Evolutionary conservation across 2,329 filamentous ascomycete genomes (phyloP), one percentile per base, ranked within the genome.

Genomic region (Pseudophaeomoniella oleicola): DNA sequence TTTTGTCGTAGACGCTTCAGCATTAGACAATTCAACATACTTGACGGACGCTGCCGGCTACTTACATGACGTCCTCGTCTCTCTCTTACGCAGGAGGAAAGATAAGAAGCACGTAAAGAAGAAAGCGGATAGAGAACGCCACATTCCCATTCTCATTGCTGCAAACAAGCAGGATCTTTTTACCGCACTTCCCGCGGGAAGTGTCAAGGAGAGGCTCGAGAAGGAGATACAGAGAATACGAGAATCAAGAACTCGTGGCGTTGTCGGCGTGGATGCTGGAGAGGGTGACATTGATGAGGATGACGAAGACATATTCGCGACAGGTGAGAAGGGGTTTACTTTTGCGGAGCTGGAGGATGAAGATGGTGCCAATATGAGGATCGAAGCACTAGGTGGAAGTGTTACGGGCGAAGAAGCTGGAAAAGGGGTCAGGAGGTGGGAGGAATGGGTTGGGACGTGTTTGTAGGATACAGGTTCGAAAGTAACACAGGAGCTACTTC

Each of bases 161-260:
- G 87, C 86, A 37, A 98, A 96, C 60, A 98, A 98, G 68, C 72
- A 86, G 53, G 90, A 98, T 56, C 68, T 98, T 1, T 98, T 98
- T 55, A 94, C 90, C 0, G 85, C 88, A 5, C 63, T 94, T 36
- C 90, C 90, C 0, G 73, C 82, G 0, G 69, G 72, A 4, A 66
- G 92, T 19, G 82, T 94, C 40, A 79, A 74, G 56, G 68, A 69
- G 37, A 74, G 72, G 44, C 65, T 98, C 11, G 87, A 96, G 60
- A 66, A 69, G 10, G 88, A 94, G 56, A 75, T 96, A 41, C 75
- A 78, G 16, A 74, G 80, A 35, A 80, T 96, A 36, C 73, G 88
- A 34, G 66, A 69, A 39, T 82, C 81, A 30, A 77, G 76, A 53
- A 81, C 78, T 48, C 88, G 82, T 60, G 86, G 85, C 1, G 58